A percentile compares a stretch with the other conserved stretches of the same genome.
phyloP scores from a whole-genome alignment of 441 rosid genomes.

The Breynia disticha region DNA sequence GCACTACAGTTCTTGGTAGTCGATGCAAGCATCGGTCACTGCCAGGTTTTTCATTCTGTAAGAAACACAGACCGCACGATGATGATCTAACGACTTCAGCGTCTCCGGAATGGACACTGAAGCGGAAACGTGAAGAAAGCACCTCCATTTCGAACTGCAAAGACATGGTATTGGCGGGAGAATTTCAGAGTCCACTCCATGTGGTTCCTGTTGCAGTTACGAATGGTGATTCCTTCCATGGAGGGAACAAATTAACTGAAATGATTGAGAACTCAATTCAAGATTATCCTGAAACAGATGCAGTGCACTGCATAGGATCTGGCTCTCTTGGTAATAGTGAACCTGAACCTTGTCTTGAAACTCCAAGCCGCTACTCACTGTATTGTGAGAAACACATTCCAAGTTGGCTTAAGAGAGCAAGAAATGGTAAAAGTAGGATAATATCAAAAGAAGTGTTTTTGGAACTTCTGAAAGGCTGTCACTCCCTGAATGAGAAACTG shows the following conservation, averaged over 20 bases:
- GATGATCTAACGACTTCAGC: constrained; percentile 21
- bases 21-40: constrained; percentile 93
- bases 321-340: constrained; percentile 32
- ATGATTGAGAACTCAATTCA: constrained; percentile 36
- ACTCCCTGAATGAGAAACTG: constrained; percentile 54
- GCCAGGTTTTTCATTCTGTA: constrained; percentile 72
- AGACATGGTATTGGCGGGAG: constrained; percentile 44
- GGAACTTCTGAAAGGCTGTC: constrained; percentile 59
- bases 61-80: constrained; percentile 79
- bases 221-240: constrained; percentile 24
- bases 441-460: constrained; percentile 86
- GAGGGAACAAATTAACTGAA: constrained; percentile 30
- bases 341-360: constrained; percentile 48
- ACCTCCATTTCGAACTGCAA: constrained; percentile 35
- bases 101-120: constrained; percentile 32
- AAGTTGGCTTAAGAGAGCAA: constrained; percentile 98
- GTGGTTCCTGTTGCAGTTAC: constrained; percentile 36
- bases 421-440: constrained; percentile 95
- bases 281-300: constrained; percentile 27
- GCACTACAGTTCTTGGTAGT: constrained; percentile 94
- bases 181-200: constrained; percentile 39
- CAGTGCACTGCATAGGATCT: constrained; percentile 53
- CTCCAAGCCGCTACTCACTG: constrained; percentile 59
- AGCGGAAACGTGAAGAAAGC: constrained; percentile 49
- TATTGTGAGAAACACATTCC: constrained; percentile 96